Percentiles rank a stretch among this genome's conserved stretches.
phyloP scores from a whole-genome alignment of 2,329 filamentous ascomycete species.

The Aspergillus persii region DNA sequence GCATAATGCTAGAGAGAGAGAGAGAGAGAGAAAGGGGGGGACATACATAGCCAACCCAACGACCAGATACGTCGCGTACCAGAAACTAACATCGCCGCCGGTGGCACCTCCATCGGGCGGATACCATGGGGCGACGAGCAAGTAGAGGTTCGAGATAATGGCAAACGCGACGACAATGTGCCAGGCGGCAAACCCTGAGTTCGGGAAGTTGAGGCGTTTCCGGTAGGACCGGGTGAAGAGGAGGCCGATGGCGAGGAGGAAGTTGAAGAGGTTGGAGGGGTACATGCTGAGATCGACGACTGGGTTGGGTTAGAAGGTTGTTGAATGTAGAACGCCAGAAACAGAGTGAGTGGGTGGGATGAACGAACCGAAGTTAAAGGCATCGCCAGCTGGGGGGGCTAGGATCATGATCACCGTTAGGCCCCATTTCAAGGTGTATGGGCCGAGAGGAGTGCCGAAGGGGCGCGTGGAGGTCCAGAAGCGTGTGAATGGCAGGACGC shows the following conservation, averaged over 20 bases:
- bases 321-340: too few species aligned
- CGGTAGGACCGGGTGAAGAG: constrained; percentile 58
- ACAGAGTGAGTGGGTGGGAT: not conserved
- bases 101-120: constrained; percentile 60
- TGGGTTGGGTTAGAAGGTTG: constrained; percentile 18
- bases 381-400: constrained; percentile 61
- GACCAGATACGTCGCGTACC: constrained; percentile 68
- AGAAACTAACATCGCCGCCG: constrained; percentile 68
- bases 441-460: constrained; percentile 62
- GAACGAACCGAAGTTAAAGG: constrained; percentile 58
- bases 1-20: not conserved
- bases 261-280: constrained; percentile 57
- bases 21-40: not conserved
- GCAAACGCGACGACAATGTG: constrained; percentile 58
- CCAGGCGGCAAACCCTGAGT: constrained; percentile 60
- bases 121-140: constrained; percentile 70
- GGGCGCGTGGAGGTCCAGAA: constrained; percentile 64
- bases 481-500: constrained; percentile 58
- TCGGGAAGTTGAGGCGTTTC: constrained; percentile 48
- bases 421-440: constrained; percentile 57
- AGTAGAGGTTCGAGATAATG: constrained; percentile 58
- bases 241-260: constrained; percentile 58
- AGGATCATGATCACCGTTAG: constrained; percentile 61
- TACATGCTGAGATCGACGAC: constrained; percentile 61
- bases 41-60: constrained; percentile 64